phyloP scores from a whole-genome alignment of 495 filamentous ascomycete genomes.

The Neurospora intermedia region DNA sequence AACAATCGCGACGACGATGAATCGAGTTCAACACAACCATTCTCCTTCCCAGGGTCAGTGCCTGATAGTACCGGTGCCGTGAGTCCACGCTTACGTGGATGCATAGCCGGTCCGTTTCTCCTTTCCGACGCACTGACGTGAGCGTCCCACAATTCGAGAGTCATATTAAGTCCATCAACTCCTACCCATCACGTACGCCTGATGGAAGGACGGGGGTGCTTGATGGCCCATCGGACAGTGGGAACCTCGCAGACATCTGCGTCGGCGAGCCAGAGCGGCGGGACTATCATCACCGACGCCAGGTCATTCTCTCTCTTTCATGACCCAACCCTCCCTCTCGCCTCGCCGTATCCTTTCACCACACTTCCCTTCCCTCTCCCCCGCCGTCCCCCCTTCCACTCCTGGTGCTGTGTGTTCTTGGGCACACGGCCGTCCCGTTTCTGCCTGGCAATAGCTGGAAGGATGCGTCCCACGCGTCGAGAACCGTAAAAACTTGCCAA shows the following conservation, averaged over 20 bases:
- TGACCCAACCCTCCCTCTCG: background rate
- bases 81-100: slow-evolving; percentile 3
- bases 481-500: slow-evolving; percentile 5
- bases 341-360: background rate
- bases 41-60: slow-evolving; percentile 1
- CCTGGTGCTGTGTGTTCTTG: background rate
- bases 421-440: background rate
- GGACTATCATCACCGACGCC: slow-evolving; percentile 5
- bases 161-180: background rate
- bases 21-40: background rate
- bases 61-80: slow-evolving; percentile 5
- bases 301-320: background rate
- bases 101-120: slow-evolving; percentile 5
- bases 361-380: background rate
- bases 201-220: background rate
- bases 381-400: background rate
- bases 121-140: background rate
- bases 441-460: slow-evolving; percentile 1
- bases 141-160: background rate
- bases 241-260: background rate
- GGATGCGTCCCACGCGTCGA: slow-evolving; percentile 1
- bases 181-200: slow-evolving; percentile 1
- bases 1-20: background rate
- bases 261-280: slow-evolving; percentile 2
- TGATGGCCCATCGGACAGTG: background rate